phyloP scores from a whole-genome alignment of 352 stramenopile genomes.

The Pythium scleroteichum region DNA sequence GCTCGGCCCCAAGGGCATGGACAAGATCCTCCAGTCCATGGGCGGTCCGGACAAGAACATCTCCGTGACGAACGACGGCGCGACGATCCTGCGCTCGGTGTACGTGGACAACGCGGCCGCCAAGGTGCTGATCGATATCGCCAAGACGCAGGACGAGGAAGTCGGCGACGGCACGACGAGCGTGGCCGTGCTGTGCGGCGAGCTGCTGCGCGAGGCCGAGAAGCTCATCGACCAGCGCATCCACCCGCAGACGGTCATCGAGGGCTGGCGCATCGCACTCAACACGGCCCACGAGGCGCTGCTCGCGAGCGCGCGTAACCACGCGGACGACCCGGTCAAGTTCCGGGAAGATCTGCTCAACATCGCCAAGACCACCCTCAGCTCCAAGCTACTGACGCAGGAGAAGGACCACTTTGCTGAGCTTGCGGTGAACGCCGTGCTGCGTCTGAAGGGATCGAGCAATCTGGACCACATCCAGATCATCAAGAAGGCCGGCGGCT shows the following conservation, averaged over 20 bases:
- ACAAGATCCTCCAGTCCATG: constrained; percentile 99
- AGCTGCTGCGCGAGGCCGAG: constrained; percentile 97
- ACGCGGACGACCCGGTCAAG: constrained; percentile 73
- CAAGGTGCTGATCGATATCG: constrained; percentile 99
- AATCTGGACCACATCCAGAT: constrained; percentile 99
- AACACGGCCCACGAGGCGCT: constrained; percentile 91
- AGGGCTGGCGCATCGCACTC: constrained; percentile 96
- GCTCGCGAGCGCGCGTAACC: constrained; percentile 78
- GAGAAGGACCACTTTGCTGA: constrained; percentile 98
- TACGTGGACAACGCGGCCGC: constrained; percentile 98
- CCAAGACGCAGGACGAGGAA: constrained; percentile 98
- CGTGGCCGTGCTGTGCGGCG: constrained; percentile 96
- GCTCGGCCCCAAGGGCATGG: constrained; percentile 99
- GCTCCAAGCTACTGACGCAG: constrained; percentile 97
- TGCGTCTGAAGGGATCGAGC: constrained; percentile 93
- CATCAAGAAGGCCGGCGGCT: constrained; percentile 97
- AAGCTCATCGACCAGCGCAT: constrained; percentile 96
- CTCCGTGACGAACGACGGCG: constrained; percentile 98
- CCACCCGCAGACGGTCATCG: constrained; percentile 98
- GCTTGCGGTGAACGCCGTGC: constrained; percentile 96
- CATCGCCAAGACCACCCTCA: constrained; percentile 98
- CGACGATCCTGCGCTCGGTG: constrained; percentile 97
- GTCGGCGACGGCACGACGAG: constrained; percentile 98
- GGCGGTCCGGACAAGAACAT: constrained; percentile 84
- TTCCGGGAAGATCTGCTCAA: constrained; percentile 97